A percentile compares a stretch with the other conserved stretches of the same genome.
phyloP scores from a whole-genome alignment of 805 yeast genomes.

The Hanseniaspora pseudoguilliermondii region DNA sequence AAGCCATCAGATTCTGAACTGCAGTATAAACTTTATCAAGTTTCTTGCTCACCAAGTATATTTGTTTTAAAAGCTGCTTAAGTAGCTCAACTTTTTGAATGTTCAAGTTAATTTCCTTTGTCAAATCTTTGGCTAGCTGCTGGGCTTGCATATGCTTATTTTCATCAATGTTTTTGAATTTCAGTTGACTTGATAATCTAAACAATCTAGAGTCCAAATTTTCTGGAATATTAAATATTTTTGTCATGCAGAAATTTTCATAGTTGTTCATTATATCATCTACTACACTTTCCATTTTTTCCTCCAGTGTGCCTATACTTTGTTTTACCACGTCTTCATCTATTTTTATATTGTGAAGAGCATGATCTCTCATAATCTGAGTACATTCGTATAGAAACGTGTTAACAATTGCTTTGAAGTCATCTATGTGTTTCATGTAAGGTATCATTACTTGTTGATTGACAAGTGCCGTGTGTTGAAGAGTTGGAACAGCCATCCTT shows the following conservation, averaged over 20 bases:
- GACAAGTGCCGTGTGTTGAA: constrained; percentile 3
- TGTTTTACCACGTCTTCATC: constrained; percentile 6
- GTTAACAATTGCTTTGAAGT: neutral
- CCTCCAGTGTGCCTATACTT: neutral
- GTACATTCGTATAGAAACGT: constrained; percentile 7
- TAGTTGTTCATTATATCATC: constrained; percentile 4
- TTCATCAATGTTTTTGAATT: neutral
- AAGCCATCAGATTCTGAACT: neutral
- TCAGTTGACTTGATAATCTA: constrained; percentile 2
- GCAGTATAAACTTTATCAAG: constrained; percentile 1
- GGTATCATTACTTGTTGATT: constrained; percentile 1
- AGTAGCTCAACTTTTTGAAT: neutral
- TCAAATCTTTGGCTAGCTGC: neutral
- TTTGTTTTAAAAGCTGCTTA: neutral
- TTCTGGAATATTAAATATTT: constrained; percentile 8
- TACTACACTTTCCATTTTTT: constrained; percentile 1
- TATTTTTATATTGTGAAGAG: neutral
- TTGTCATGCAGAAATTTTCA: constrained; percentile 7
- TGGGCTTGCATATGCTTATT: neutral
- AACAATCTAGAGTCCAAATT: constrained; percentile 6
- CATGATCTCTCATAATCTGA: constrained; percentile 2
- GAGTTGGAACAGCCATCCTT: constrained; percentile 4
- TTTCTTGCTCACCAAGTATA: neutral
- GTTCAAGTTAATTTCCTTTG: neutral
- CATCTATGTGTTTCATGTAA: constrained; percentile 3